Percentiles rank a stretch among this genome's conserved stretches.
Evolutionary conservation across 306 rosid species (phyloP).

Genomic region (Trifolium repens): DNA sequence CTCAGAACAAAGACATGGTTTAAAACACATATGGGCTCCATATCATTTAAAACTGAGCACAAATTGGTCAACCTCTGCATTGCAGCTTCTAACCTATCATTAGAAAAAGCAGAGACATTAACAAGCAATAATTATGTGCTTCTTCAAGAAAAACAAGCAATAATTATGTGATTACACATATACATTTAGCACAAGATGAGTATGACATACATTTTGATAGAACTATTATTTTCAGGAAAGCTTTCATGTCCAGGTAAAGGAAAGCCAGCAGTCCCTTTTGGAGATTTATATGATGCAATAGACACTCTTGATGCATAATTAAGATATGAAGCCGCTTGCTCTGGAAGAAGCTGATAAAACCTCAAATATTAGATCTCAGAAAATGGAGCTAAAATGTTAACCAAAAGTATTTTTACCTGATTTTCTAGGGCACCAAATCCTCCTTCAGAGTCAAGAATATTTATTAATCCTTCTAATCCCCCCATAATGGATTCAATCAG

Average conservation of each 20-base stretch:
- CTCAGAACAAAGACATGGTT: slow-evolving; percentile 93
- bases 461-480: slow-evolving; percentile 95
- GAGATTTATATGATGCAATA: slow-evolving; percentile 74
- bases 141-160: slow-evolving; percentile 2
- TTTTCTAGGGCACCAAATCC: slow-evolving; percentile 97
- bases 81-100: slow-evolving; percentile 96
- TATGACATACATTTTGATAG: slow-evolving; percentile 84
- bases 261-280: slow-evolving; percentile 74
- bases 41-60: slow-evolving; percentile 95
- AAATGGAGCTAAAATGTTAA: slow-evolving; percentile 38
- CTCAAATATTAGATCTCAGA: slow-evolving; percentile 47
- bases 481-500: slow-evolving; percentile 98
- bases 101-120: slow-evolving; percentile 19
- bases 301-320: slow-evolving; percentile 83
- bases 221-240: slow-evolving; percentile 86
- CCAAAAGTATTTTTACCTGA: slow-evolving; percentile 65
- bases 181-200: slow-evolving; percentile 30
- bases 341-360: slow-evolving; percentile 88
- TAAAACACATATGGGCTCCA: slow-evolving; percentile 98
- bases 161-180: slow-evolving; percentile 16
- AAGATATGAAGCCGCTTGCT: slow-evolving; percentile 93
- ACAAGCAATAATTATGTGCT: slow-evolving; percentile 15
- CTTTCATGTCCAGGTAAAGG: slow-evolving; percentile 98
- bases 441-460: slow-evolving; percentile 98
- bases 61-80: slow-evolving; percentile 97